Conservation (phyloP, 192 early-diverging fungal genomes). For the Podila clonocystis region DNA sequence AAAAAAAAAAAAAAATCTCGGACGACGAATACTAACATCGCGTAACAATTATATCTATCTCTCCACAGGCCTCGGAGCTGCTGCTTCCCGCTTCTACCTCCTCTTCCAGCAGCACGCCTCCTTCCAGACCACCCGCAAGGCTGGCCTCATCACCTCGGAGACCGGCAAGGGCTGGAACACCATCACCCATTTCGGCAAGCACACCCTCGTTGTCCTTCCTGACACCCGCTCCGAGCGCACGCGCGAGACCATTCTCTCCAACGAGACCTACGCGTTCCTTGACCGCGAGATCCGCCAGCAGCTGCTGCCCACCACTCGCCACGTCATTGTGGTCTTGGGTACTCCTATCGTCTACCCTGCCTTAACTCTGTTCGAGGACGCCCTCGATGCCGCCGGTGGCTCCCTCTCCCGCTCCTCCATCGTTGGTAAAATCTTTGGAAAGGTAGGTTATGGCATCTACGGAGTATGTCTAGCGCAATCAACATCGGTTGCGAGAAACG, state of each 20-base stretch:
- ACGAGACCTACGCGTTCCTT: constrained; percentile 67
- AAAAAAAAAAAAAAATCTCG: neutral
- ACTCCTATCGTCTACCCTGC: constrained; percentile 85
- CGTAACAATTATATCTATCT: too few relatives aligned
- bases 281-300: constrained; percentile 63
- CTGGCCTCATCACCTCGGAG: constrained; percentile 62
- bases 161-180: constrained; percentile 62
- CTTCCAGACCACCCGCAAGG: constrained; percentile 58
- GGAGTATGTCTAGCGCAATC: too few relatives aligned
- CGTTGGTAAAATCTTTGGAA: constrained; percentile 59
- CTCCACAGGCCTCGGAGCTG: constrained; percentile 59
- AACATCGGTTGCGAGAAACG: too few relatives aligned
- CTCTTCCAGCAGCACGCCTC: constrained; percentile 88
- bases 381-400: constrained; percentile 59
- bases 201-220: constrained; percentile 68
- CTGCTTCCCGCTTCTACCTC: constrained; percentile 81
- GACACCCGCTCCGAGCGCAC: constrained; percentile 83
- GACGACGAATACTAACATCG: too few relatives aligned
- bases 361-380: constrained; percentile 72
- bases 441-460: too few relatives aligned
- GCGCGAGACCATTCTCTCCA: constrained; percentile 66
- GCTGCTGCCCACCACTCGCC: constrained; percentile 63
- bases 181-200: constrained; percentile 75
- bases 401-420: constrained; percentile 58
- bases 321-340: constrained; percentile 76